Conservation (phyloP, 768 basidiomycete species). For the Hygrophorus russula region DNA sequence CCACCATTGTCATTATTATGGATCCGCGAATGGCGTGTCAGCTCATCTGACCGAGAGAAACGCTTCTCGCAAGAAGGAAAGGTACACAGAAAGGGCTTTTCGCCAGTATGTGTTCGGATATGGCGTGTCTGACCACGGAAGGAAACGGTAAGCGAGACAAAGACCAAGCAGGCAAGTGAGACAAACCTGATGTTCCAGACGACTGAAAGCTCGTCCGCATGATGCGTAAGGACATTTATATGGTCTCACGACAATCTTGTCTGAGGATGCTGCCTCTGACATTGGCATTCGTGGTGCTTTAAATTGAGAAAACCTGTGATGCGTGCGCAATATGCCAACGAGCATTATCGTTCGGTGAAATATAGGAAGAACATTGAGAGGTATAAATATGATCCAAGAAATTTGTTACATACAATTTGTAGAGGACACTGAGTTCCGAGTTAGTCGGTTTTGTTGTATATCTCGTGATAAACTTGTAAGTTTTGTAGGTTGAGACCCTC, state of each 20-base stretch:
- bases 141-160: constrained; percentile 6
- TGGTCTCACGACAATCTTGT: constrained; percentile 44
- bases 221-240: constrained; percentile 94
- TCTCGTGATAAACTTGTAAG: too few species aligned
- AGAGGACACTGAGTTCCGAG: too few species aligned
- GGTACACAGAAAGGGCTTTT: constrained; percentile 92
- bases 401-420: too few species aligned
- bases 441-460: too few species aligned
- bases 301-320: too few species aligned
- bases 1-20: constrained; percentile 52
- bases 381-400: too few species aligned
- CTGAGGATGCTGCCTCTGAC: constrained; percentile 7
- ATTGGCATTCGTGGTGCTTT: too few species aligned
- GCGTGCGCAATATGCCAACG: too few species aligned
- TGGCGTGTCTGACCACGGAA: constrained; percentile 69
- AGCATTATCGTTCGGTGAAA: too few species aligned
- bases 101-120: constrained; percentile 96
- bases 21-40: constrained; percentile 92
- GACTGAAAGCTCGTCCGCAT: constrained; percentile 91
- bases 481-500: too few species aligned
- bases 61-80: constrained; percentile 95
- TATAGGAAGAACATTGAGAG: too few species aligned
- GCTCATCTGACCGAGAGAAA: constrained; percentile 96
- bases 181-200: constrained; percentile 88
- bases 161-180: neutral